These are phyloP conservation scores for Sphenostylis stenocarpa DNA, from an alignment of 306 rosid genomes.

Conservation along the genomic window DNA sequence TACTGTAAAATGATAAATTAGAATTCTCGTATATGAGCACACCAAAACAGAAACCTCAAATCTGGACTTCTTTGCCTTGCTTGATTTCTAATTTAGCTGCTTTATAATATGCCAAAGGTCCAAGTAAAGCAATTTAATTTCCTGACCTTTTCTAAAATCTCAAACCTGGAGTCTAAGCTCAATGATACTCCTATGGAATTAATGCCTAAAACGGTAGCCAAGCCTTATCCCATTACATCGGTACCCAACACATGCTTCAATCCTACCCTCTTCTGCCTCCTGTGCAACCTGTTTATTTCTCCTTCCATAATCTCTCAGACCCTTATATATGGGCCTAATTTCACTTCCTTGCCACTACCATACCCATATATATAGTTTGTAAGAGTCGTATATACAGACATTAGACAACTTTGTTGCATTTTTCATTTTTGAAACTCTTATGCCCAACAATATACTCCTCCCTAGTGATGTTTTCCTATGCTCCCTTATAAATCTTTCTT, in stretches of 20 bases:
- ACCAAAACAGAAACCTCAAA: background rate
- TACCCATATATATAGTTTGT: too few relatives aligned
- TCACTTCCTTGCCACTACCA: too few relatives aligned
- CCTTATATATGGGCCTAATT: too few relatives aligned
- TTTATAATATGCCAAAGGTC: background rate
- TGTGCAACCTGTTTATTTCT: too few relatives aligned
- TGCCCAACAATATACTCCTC: background rate
- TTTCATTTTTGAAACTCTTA: too few relatives aligned
- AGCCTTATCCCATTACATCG: background rate
- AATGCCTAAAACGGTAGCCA: background rate
- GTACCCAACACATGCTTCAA: too few relatives aligned
- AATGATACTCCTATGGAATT: too few relatives aligned
- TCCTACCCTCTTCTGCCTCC: too few relatives aligned
- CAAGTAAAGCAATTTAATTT: background rate
- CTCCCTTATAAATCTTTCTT: background rate
- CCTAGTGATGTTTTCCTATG: background rate
- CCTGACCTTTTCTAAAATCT: background rate
- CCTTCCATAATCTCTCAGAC: too few relatives aligned
- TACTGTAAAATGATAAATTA: background rate
- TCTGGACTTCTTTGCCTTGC: background rate
- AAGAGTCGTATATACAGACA: too few relatives aligned
- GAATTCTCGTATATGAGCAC: too few relatives aligned
- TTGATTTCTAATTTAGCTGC: background rate
- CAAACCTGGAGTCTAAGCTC: background rate
- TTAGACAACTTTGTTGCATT: too few relatives aligned